Percentiles rank a stretch among this genome's conserved stretches.
phyloP scores from a whole-genome alignment of 2,329 filamentous ascomycete genomes.

The Aspergillus sojae region DNA sequence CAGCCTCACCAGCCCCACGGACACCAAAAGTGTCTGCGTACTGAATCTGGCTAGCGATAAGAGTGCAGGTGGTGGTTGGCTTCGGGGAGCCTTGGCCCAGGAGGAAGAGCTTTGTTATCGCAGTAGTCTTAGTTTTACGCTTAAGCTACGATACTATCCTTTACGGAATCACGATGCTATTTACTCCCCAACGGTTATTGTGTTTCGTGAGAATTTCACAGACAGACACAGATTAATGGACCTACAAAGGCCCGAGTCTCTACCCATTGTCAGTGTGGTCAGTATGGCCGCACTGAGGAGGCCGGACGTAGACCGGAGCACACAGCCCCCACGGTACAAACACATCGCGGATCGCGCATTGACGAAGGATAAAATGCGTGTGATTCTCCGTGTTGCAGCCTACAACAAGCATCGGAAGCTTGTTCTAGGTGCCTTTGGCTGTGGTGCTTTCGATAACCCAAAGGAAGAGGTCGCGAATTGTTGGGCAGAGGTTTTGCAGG shows the following conservation, averaged over 20 bases:
- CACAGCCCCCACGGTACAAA: constrained; percentile 39
- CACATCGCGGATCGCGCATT: constrained; percentile 50
- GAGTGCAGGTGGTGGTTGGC: constrained; percentile 65
- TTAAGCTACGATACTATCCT: constrained; percentile 56
- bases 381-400: constrained; percentile 64
- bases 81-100: constrained; percentile 64
- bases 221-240: constrained; percentile 53
- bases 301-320: constrained; percentile 36
- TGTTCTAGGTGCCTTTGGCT: constrained; percentile 70
- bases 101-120: constrained; percentile 71
- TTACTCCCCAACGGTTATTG: constrained; percentile 63
- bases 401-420: constrained; percentile 58
- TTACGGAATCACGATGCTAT: constrained; percentile 54
- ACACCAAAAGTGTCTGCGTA: constrained; percentile 54
- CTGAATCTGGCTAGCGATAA: constrained; percentile 67
- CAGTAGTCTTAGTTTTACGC: constrained; percentile 47
- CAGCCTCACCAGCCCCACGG: constrained; percentile 29
- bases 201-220: constrained; percentile 57
- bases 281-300: constrained; percentile 60
- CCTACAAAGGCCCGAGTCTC: constrained; percentile 31
- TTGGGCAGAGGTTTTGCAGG: constrained; percentile 63
- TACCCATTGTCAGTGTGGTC: constrained; percentile 61
- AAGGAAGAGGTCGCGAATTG: constrained; percentile 62
- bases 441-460: constrained; percentile 68
- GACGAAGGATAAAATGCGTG: constrained; percentile 65